A percentile compares a stretch with the other conserved stretches of the same genome.
phyloP scores from a whole-genome alignment of 805 yeast species.

The Monosporozyma yasuniensis region DNA sequence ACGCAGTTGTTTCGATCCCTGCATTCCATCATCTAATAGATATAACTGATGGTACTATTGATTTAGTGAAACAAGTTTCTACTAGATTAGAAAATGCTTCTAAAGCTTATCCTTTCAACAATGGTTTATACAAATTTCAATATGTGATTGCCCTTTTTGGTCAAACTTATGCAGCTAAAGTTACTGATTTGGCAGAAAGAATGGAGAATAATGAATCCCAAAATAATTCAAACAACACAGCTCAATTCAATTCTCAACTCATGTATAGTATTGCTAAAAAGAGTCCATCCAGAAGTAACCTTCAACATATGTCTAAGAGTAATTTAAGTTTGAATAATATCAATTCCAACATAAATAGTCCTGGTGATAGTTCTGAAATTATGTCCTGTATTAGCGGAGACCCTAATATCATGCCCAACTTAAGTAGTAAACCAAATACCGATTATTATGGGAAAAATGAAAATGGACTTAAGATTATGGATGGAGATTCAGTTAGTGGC shows the following conservation, averaged over 20 bases:
- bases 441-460: neutral
- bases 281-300: neutral
- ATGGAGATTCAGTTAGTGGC: neutral
- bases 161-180: slow-evolving; percentile 53
- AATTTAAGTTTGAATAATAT: neutral
- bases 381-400: neutral
- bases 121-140: slow-evolving; percentile 44
- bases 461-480: neutral
- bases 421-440: neutral
- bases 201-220: neutral
- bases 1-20: slow-evolving; percentile 46
- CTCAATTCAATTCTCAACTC: slow-evolving; percentile 2
- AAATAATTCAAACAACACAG: neutral
- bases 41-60: slow-evolving; percentile 40
- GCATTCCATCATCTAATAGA: slow-evolving; percentile 35
- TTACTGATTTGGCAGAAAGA: slow-evolving; percentile 23
- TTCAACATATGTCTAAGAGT: neutral
- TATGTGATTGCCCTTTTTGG: slow-evolving; percentile 50
- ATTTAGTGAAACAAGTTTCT: slow-evolving; percentile 20
- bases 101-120: slow-evolving; percentile 36
- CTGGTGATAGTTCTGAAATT: neutral
- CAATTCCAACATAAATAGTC: neutral
- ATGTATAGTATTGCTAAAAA: neutral
- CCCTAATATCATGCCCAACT: neutral
- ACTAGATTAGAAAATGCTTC: slow-evolving; percentile 23